These are phyloP conservation scores for Naganishia liquefaciens DNA, from an alignment of 1,284 basidiomycete genomes.

Conservation along the genomic window DNA sequence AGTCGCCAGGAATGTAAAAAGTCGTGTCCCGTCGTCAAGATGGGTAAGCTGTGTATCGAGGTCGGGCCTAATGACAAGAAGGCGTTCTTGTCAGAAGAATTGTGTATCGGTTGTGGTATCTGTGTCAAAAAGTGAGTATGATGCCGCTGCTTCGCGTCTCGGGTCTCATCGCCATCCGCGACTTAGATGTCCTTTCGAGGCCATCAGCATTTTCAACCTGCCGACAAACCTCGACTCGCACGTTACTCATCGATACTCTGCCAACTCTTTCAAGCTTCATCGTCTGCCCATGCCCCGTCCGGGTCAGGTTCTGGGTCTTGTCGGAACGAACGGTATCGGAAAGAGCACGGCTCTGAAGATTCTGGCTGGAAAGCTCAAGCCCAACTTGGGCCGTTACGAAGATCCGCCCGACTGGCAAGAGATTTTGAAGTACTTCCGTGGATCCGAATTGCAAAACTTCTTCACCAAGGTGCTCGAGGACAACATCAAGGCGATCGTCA, in stretches of 20 bases:
- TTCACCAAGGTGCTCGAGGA: conserved; percentile 99
- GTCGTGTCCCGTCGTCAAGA: conserved; percentile 97
- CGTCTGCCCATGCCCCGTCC: conserved; percentile 91
- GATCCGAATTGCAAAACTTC: conserved; percentile 96
- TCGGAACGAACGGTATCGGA: conserved; percentile 97
- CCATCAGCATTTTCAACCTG: conserved; percentile 94
- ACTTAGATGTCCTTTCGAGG: conserved; percentile 90
- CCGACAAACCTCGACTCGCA: conserved; percentile 91
- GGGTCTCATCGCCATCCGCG: conserved; percentile 11
- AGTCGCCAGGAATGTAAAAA: conserved; percentile 56
- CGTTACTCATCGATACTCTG: conserved; percentile 94
- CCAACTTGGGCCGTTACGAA: conserved; percentile 56
- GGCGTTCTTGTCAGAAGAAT: conserved; percentile 93
- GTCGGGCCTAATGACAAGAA: conserved; percentile 92
- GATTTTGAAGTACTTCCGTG: conserved; percentile 94
- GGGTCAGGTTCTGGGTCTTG: conserved; percentile 91
- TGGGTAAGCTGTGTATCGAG: conserved; percentile 98
- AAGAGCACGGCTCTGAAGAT: conserved; percentile 96
- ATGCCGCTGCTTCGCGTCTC: neutral
- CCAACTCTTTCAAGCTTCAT: conserved; percentile 97
- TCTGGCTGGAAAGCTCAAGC: conserved; percentile 77
- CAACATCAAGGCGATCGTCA: conserved; percentile 94
- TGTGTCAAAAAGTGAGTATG: conserved; percentile 88
- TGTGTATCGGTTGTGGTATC: conserved; percentile 97
- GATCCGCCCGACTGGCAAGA: conserved; percentile 97